Evolutionary conservation across 495 filamentous ascomycete species (phyloP).

Genomic region (Staphylotrichum longicolle): DNA sequence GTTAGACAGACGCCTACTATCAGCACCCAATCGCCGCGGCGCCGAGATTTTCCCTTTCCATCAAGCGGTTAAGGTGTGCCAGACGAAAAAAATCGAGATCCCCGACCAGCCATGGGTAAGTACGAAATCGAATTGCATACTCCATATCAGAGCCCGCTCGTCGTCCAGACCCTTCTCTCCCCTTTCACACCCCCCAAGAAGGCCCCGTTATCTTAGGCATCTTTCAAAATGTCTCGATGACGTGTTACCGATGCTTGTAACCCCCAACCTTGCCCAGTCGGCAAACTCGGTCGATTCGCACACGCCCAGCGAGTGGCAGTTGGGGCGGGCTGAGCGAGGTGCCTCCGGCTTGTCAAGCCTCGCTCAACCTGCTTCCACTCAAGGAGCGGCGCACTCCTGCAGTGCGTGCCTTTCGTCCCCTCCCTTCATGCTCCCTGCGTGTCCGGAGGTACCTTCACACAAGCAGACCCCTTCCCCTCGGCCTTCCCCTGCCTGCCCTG

Average conservation of each 20-base stretch:
- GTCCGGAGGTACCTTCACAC: conserved; percentile 20
- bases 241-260: conserved; percentile 42
- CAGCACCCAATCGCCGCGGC: conserved; percentile 36
- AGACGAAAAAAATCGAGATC: conserved; percentile 34
- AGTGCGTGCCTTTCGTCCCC: conserved; percentile 42
- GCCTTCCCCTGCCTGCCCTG: conserved; percentile 32
- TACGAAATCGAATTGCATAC: conserved; percentile 34
- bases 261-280: conserved; percentile 27
- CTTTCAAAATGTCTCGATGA: conserved; percentile 41
- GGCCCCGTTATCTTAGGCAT: conserved; percentile 32
- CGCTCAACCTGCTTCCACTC: conserved; percentile 30
- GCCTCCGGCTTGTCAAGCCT: conserved; percentile 26
- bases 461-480: conserved; percentile 24
- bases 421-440: conserved; percentile 37
- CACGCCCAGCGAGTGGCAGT: conserved; percentile 18
- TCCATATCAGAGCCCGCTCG: conserved; percentile 9
- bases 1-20: conserved; percentile 29
- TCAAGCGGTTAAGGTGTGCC: conserved; percentile 44
- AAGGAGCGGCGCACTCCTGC: conserved; percentile 37
- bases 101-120: conserved; percentile 44
- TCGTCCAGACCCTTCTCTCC: conserved; percentile 1
- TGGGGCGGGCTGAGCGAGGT: conserved; percentile 6
- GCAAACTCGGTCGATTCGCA: conserved; percentile 28
- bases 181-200: not conserved
- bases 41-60: conserved; percentile 33